A percentile compares a stretch with the other conserved stretches of the same genome.
phyloP scores from a whole-genome alignment of 768 basidiomycete genomes.

The Hydnum rufescens region DNA sequence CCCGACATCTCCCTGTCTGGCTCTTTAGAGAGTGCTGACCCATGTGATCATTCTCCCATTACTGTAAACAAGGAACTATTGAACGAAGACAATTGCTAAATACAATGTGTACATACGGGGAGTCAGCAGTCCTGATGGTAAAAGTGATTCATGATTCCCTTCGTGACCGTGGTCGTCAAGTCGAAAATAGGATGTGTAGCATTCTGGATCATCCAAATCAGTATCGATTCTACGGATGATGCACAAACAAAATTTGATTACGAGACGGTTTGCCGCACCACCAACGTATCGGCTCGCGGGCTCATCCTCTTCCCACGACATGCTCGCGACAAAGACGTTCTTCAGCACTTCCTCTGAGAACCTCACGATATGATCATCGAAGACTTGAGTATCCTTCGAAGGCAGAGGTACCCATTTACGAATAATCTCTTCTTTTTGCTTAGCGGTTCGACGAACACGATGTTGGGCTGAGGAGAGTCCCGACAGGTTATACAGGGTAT shows the following conservation, averaged over 20 bases:
- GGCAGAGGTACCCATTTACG: slow-evolving; percentile 20
- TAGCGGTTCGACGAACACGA: slow-evolving; percentile 31
- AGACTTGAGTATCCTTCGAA: slow-evolving; percentile 11
- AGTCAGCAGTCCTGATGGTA: slow-evolving; percentile 30
- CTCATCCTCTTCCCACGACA: slow-evolving; percentile 52
- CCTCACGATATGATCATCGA: slow-evolving; percentile 8
- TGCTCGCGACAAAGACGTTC: slow-evolving; percentile 31
- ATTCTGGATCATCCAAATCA: slow-evolving; percentile 29
- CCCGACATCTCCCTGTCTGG: too few species aligned
- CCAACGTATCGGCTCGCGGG: slow-evolving; percentile 32
- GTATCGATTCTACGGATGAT: neutral
- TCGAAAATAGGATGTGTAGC: slow-evolving; percentile 69
- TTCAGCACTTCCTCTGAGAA: slow-evolving; percentile 21
- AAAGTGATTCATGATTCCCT: slow-evolving; percentile 51
- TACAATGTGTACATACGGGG: too few species aligned
- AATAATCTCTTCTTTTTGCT: slow-evolving; percentile 19
- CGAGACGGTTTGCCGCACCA: slow-evolving; percentile 39
- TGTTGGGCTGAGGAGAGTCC: slow-evolving; percentile 85
- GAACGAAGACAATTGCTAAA: too few species aligned
- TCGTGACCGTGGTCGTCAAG: slow-evolving; percentile 44
- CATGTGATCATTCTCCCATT: too few species aligned
- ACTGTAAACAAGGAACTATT: too few species aligned
- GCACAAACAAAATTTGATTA: slow-evolving; percentile 14
- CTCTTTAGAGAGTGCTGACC: too few species aligned
- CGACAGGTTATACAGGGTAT: slow-evolving; percentile 81